Conservation (phyloP, 192 early-diverging fungal species). For the Coemansia sp. region DNA sequence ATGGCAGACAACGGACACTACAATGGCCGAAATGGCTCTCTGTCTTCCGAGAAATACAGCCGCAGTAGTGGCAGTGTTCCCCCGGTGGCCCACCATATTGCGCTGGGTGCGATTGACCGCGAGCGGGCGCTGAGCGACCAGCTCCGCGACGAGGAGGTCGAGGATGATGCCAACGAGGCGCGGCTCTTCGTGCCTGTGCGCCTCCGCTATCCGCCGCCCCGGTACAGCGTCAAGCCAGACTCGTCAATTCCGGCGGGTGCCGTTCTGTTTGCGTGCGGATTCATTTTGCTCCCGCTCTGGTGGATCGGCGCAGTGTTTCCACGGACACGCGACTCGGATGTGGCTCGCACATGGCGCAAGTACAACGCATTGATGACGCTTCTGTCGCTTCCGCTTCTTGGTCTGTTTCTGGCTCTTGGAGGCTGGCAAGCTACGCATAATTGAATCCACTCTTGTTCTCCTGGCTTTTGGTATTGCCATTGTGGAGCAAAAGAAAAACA, state of each 20-base stretch:
- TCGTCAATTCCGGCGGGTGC: conserved; percentile 29
- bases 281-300: conserved; percentile 52
- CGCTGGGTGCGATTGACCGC: neutral
- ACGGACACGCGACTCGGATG: conserved; percentile 18
- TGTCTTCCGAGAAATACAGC: conserved; percentile 1
- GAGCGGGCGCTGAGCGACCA: conserved; percentile 22
- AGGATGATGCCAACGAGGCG: conserved; percentile 53
- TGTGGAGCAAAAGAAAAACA: too few species aligned
- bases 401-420: conserved; percentile 49
- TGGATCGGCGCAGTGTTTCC: conserved; percentile 53
- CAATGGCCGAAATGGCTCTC: neutral
- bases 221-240: conserved; percentile 29
- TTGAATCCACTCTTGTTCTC: too few species aligned
- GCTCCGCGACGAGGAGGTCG: conserved; percentile 45
- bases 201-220: conserved; percentile 38
- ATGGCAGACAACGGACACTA: neutral
- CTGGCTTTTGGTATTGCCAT: too few species aligned
- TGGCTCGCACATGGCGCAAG: conserved; percentile 50
- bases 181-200: conserved; percentile 41
- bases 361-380: conserved; percentile 55
- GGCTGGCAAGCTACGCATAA: conserved; percentile 53
- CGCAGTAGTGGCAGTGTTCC: neutral
- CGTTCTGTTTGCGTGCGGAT: conserved; percentile 43
- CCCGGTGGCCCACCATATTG: neutral
- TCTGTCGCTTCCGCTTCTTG: conserved; percentile 50